phyloP scores from a whole-genome alignment of 2,329 filamentous ascomycete species.

The Byssothecium circinans region DNA sequence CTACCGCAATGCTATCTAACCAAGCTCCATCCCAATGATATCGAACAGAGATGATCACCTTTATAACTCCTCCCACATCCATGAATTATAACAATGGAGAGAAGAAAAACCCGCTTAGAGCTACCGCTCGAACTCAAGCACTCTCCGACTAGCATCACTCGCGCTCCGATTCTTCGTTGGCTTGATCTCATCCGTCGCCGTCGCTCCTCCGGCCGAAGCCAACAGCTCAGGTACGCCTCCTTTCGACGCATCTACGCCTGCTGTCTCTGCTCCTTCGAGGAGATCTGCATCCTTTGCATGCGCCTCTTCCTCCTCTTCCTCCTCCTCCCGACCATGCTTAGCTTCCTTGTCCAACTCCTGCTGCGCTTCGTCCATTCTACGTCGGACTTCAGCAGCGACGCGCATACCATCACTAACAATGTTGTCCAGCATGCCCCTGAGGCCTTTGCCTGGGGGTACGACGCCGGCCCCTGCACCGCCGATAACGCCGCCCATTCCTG shows the following conservation, averaged over 20 bases:
- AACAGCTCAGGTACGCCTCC: constrained; percentile 16
- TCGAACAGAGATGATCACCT: not conserved
- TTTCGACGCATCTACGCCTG: constrained; percentile 42
- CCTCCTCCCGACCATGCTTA: constrained; percentile 55
- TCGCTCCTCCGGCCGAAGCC: constrained; percentile 12
- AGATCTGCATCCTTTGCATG: constrained; percentile 48
- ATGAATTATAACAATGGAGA: not conserved
- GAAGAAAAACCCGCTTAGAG: not conserved
- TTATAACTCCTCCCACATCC: not conserved
- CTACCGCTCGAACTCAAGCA: constrained; percentile 44
- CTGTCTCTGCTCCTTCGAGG: constrained; percentile 54
- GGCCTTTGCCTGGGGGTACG: constrained; percentile 68
- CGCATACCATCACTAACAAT: constrained; percentile 98
- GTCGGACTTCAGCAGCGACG: constrained; percentile 86
- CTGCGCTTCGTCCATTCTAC: constrained; percentile 94
- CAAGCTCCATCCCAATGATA: constrained; percentile 10
- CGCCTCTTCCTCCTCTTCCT: constrained; percentile 64
- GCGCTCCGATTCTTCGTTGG: constrained; percentile 32
- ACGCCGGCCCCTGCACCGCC: constrained; percentile 54
- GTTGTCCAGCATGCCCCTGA: constrained; percentile 92
- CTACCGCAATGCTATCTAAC: constrained; percentile 1
- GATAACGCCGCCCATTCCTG: constrained; percentile 48
- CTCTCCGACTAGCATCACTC: constrained; percentile 40
- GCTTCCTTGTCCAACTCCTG: constrained; percentile 83
- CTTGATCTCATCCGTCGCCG: constrained; percentile 27